A percentile compares a stretch with the other conserved stretches of the same genome.
phyloP scores from a whole-genome alignment of 495 filamentous ascomycete genomes.

The Penicillium atrosanguineum region DNA sequence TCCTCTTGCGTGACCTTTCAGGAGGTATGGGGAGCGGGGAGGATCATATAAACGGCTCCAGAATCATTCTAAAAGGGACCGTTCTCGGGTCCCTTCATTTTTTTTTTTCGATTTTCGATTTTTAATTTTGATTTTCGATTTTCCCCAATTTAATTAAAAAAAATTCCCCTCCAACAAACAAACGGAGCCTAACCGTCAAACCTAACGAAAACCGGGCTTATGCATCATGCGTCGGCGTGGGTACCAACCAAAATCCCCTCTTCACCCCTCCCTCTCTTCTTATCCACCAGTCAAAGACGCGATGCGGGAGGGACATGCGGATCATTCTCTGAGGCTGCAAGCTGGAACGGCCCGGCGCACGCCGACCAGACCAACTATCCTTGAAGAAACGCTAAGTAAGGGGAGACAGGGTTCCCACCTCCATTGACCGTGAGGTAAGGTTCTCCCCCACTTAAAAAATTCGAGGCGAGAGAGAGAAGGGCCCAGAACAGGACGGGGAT shows the following conservation, averaged over 20 bases:
- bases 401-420: constrained; percentile 12
- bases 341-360: constrained; percentile 53
- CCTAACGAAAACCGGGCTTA: constrained; percentile 37
- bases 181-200: constrained; percentile 43
- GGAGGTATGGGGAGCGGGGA: constrained; percentile 40
- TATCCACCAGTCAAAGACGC: constrained; percentile 38
- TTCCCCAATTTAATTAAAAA: background rate
- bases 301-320: constrained; percentile 43
- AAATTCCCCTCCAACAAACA: constrained; percentile 17
- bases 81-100: constrained; percentile 14
- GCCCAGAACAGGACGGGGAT: constrained; percentile 5
- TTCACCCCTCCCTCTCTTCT: constrained; percentile 23
- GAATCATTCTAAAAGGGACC: constrained; percentile 11
- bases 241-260: background rate
- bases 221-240: constrained; percentile 39
- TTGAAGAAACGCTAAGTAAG: constrained; percentile 42
- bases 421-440: background rate
- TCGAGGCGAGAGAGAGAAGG: background rate
- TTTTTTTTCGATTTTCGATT: background rate
- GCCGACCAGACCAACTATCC: constrained; percentile 35
- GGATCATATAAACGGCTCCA: constrained; percentile 18
- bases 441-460: background rate
- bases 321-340: constrained; percentile 52
- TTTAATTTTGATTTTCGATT: background rate
- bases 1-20: constrained; percentile 20